Conservation (phyloP, 169 alveolate genomes). For the Cardiosporidium cionae region DNA sequence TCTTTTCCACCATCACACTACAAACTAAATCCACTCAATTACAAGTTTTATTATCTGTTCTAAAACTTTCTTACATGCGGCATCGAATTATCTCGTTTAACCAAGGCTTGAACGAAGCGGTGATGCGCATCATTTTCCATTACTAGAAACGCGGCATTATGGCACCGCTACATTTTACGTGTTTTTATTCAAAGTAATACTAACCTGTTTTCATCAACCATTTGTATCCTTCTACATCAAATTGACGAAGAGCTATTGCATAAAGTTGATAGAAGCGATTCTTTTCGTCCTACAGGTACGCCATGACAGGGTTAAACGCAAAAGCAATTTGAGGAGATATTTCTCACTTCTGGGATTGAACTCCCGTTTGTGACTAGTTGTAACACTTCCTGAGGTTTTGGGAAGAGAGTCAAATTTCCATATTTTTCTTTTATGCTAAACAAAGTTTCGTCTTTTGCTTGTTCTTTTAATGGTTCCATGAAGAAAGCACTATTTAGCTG, state of each 20-base stretch:
- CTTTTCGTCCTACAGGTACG: slow-evolving; percentile 1
- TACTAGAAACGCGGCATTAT: no score
- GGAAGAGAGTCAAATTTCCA: not conserved
- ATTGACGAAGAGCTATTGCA: slow-evolving; percentile 33
- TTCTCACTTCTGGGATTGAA: not conserved
- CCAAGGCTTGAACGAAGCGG: slow-evolving; percentile 30
- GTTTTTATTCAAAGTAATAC: no score
- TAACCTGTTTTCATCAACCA: slow-evolving; percentile 36
- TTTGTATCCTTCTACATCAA: slow-evolving; percentile 48
- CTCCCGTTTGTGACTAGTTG: not conserved
- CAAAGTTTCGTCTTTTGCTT: no score
- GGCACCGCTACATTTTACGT: no score
- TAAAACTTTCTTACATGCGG: slow-evolving; percentile 32
- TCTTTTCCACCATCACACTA: slow-evolving; percentile 13
- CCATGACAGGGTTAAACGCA: no score
- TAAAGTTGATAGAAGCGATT: slow-evolving; percentile 21
- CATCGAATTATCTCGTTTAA: slow-evolving; percentile 6
- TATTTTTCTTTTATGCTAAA: slow-evolving; percentile 1
- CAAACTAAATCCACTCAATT: not conserved
- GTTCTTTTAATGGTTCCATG: no score
- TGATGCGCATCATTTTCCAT: slow-evolving; percentile 17
- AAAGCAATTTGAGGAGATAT: not conserved
- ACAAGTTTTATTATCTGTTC: not conserved
- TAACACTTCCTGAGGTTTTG: not conserved
- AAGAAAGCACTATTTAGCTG: no score